These are phyloP conservation scores for Amphirosellinia nigrospora DNA, from an alignment of 495 filamentous ascomycete genomes.

Conservation along the genomic window DNA sequence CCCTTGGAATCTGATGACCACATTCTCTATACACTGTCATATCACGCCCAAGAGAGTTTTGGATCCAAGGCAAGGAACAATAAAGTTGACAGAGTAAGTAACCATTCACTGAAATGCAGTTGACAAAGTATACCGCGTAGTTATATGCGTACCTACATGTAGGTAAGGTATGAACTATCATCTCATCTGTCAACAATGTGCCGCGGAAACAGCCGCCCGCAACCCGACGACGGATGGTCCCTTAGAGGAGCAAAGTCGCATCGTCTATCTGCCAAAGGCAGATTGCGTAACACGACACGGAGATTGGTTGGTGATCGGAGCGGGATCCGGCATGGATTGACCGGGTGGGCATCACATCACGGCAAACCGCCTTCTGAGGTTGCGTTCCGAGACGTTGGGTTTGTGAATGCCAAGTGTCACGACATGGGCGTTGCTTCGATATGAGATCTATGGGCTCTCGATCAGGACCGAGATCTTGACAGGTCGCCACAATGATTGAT, in stretches of 20 bases:
- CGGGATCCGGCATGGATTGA: constrained; percentile 26
- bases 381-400: constrained; percentile 24
- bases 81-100: no score
- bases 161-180: constrained; percentile 2
- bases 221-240: constrained; percentile 21
- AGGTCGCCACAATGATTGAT: no score
- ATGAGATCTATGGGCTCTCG: background rate
- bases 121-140: background rate
- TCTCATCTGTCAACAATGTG: background rate
- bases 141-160: background rate
- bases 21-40: background rate
- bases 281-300: constrained; percentile 26
- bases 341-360: constrained; percentile 6
- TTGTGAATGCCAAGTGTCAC: background rate
- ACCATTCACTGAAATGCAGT: background rate
- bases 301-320: constrained; percentile 29
- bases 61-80: background rate
- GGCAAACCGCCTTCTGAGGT: constrained; percentile 17
- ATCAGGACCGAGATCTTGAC: background rate
- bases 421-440: background rate
- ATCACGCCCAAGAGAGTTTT: background rate
- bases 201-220: constrained; percentile 26
- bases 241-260: constrained; percentile 14
- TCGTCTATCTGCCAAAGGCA: constrained; percentile 15
- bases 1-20: background rate